These are phyloP conservation scores for Cotoneaster glaucophyllus DNA, from an alignment of 306 rosid genomes.

Conservation along the genomic window DNA sequence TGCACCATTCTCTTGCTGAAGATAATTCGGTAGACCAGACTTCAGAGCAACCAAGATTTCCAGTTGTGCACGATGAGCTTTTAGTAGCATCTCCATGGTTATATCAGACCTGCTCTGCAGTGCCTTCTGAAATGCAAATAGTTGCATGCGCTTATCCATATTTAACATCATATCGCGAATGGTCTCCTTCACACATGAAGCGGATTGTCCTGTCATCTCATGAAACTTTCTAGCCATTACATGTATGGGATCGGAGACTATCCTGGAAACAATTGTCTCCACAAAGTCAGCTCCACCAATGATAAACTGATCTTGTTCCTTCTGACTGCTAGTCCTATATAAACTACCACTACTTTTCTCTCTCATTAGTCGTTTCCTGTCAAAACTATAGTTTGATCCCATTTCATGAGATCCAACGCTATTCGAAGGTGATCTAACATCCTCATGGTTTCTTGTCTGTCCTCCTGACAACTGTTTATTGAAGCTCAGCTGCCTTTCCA, in stretches of 20 bases:
- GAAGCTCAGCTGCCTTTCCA: slow-evolving; percentile 86
- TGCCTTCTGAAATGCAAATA: slow-evolving; percentile 55
- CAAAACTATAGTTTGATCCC: slow-evolving; percentile 72
- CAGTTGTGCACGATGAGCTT: slow-evolving; percentile 68
- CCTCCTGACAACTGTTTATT: slow-evolving; percentile 67
- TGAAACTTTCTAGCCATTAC: slow-evolving; percentile 70
- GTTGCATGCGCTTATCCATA: slow-evolving; percentile 57
- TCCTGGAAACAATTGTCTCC: slow-evolving; percentile 56
- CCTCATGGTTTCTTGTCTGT: slow-evolving; percentile 66
- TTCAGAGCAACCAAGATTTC: slow-evolving; percentile 85
- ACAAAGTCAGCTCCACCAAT: slow-evolving; percentile 60
- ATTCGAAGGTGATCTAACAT: slow-evolving; percentile 75
- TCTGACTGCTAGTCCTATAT: slow-evolving; percentile 58
- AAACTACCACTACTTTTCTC: slow-evolving; percentile 69
- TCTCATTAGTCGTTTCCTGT: slow-evolving; percentile 54
- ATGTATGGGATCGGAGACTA: slow-evolving; percentile 68
- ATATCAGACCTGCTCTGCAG: slow-evolving; percentile 73
- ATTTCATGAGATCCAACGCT: slow-evolving; percentile 90
- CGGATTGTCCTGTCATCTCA: slow-evolving; percentile 59
- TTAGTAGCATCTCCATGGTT: slow-evolving; percentile 54
- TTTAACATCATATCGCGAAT: slow-evolving; percentile 56
- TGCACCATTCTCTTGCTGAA: slow-evolving; percentile 38
- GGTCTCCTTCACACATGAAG: slow-evolving; percentile 57
- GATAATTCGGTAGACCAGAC: slow-evolving; percentile 63
- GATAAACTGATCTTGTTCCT: slow-evolving; percentile 56